Evolutionary conservation across 2,329 filamentous ascomycete species (phyloP), one percentile per base, ranked within the genome.

Genomic region (Stemphylium lycopersici): DNA sequence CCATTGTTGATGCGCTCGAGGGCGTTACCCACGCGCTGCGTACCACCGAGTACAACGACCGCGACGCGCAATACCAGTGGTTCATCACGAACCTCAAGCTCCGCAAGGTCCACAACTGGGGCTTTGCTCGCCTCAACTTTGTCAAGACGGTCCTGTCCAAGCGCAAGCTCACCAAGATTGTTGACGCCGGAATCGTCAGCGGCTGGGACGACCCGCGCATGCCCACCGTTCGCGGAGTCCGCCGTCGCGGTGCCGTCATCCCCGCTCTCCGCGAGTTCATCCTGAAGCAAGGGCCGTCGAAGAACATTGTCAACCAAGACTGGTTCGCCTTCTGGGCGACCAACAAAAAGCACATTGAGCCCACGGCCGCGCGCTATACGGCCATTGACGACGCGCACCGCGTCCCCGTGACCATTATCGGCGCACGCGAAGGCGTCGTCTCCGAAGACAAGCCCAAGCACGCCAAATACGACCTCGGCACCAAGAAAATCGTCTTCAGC

Each of bases 201-300:
- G 90, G 90, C 61, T 95, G 90, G 90, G 90, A 95, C 64, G 90
- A 93, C 72, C 90, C 90, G 18, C 87, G 90, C 45, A 91, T 95
- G 89, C 90, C 90, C 7, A 93, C 90, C 8, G 87, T 93, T 51
- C 87, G 90, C 18, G 90, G 90, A 72, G 88, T 95, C 43, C 83
- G 88, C 55, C 83, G 90, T 55, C 86, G 90, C 34, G 90, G 90
- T 53, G 88, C 93, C 84, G 91, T 89, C 11, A 87, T 93, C 43
- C 82, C 88, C 20, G 90, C 90, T 13, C 83, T 95, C 31, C 86
- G 89, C 44, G 90, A 93, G 70, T 95, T 93, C 74, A 93, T 93
- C 73, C 79, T 93, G 60, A 90, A 89, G 79, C 90, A 93, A 77
- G 90, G 90, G 0, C 90, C 90, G 1, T 90, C 87, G 72, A 88